Conservation (phyloP, 345 rosid species). For the Populus nigra region DNA sequence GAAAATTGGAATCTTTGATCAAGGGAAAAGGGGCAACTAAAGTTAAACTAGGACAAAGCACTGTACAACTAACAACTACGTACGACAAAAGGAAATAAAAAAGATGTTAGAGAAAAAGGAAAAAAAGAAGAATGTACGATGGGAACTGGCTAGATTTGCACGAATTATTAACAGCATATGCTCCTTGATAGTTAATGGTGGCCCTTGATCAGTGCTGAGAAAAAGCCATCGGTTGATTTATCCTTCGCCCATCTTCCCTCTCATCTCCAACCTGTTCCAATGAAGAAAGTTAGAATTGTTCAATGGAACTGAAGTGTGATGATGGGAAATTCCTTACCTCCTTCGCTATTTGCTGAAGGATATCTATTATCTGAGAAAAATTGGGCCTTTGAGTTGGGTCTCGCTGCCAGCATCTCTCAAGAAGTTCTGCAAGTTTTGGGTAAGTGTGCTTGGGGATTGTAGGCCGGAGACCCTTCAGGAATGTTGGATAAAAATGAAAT, state of each 20-base stretch:
- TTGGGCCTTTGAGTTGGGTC: constrained; percentile 76
- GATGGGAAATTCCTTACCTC: constrained; percentile 46
- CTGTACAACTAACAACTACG: constrained; percentile 39
- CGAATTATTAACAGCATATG: constrained; percentile 22
- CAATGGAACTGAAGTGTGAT: background rate
- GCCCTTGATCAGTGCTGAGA: constrained; percentile 49
- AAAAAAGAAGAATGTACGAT: background rate
- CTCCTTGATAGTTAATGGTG: constrained; percentile 40
- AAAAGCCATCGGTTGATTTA: constrained; percentile 41
- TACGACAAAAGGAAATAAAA: background rate
- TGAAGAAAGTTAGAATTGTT: background rate
- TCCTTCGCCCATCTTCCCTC: constrained; percentile 45
- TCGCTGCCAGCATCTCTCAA: constrained; percentile 90
- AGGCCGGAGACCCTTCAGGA: constrained; percentile 64
- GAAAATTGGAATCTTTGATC: background rate
- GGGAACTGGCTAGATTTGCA: constrained; percentile 17
- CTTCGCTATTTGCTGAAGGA: constrained; percentile 54
- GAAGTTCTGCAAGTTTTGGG: constrained; percentile 65
- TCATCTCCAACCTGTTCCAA: constrained; percentile 56
- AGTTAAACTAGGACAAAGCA: background rate
- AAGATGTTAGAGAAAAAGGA: background rate
- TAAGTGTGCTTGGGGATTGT: constrained; percentile 74
- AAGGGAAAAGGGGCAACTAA: background rate
- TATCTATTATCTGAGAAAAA: constrained; percentile 68
- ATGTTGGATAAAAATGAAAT: constrained; percentile 7